A percentile compares a stretch with the other conserved stretches of the same genome.
These are phyloP conservation scores for Aureobasidium sp. DNA, from an alignment of 2,329 filamentous ascomycete genomes.

Conservation along the genomic window DNA sequence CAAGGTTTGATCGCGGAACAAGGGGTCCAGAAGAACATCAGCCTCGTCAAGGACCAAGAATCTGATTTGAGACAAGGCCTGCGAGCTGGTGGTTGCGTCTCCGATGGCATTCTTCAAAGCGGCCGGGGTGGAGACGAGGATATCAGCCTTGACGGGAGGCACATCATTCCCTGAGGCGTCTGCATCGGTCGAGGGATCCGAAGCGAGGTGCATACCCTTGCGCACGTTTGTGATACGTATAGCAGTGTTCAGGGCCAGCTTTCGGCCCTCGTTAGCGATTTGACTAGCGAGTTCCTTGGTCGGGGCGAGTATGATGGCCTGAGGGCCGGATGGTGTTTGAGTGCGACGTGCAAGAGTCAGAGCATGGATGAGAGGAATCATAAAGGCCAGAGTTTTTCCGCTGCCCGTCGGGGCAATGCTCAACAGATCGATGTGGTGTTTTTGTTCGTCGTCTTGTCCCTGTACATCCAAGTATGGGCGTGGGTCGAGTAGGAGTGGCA, in stretches of 20 bases:
- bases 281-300: slow-evolving; percentile 43
- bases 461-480: slow-evolving; percentile 5
- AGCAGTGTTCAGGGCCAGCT: slow-evolving; percentile 67
- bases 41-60: slow-evolving; percentile 85
- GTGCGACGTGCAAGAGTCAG: slow-evolving; percentile 36
- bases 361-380: slow-evolving; percentile 76
- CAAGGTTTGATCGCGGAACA: slow-evolving; percentile 84
- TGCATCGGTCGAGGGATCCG: slow-evolving; percentile 18
- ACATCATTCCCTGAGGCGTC: slow-evolving; percentile 34
- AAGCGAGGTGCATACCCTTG: slow-evolving; percentile 66
- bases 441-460: slow-evolving; percentile 31
- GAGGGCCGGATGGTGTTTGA: slow-evolving; percentile 16
- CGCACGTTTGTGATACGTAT: slow-evolving; percentile 74
- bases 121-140: slow-evolving; percentile 73
- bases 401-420: slow-evolving; percentile 91
- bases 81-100: slow-evolving; percentile 34
- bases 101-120: slow-evolving; percentile 64
- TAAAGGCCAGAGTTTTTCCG: slow-evolving; percentile 88
- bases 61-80: slow-evolving; percentile 47
- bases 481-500: slow-evolving; percentile 62
- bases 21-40: slow-evolving; percentile 82
- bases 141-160: slow-evolving; percentile 44
- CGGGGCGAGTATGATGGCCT: slow-evolving; percentile 38
- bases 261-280: slow-evolving; percentile 63
- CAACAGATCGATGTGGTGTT: slow-evolving; percentile 57